phyloP scores from a whole-genome alignment of 768 basidiomycete genomes.

The Hebeloma cylindrosporum region DNA sequence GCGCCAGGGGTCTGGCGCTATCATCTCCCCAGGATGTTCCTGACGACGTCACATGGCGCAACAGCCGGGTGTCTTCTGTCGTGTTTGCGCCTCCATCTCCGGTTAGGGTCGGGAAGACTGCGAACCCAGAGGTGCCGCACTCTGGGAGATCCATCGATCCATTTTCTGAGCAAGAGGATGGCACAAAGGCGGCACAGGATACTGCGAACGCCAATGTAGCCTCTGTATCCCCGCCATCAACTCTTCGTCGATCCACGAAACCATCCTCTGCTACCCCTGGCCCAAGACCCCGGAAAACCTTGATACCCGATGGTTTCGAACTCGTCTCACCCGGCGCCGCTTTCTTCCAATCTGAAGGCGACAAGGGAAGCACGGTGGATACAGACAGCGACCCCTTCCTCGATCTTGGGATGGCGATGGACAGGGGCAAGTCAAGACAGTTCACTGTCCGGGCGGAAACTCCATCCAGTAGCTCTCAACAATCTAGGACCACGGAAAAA shows the following conservation, averaged over 20 bases:
- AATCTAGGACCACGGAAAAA: conserved; percentile 11
- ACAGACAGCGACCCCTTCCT: conserved; percentile 15
- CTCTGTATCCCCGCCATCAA: too few relatives aligned
- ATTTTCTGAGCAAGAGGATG: conserved; percentile 12
- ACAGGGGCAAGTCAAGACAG: conserved; percentile 20
- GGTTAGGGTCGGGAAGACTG: conserved; percentile 6
- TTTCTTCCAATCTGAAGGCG: too few relatives aligned
- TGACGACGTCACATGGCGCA: conserved; percentile 1
- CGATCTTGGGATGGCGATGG: conserved; percentile 17
- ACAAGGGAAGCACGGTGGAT: background rate
- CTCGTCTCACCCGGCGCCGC: background rate
- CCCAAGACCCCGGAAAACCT: too few relatives aligned
- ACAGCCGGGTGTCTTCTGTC: background rate
- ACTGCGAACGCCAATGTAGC: too few relatives aligned
- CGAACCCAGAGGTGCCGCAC: conserved; percentile 1
- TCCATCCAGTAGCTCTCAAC: too few relatives aligned
- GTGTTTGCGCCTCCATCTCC: conserved; percentile 3
- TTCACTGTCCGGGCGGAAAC: too few relatives aligned
- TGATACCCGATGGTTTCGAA: too few relatives aligned
- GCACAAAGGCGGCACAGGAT: conserved; percentile 3
- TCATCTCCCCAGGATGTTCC: background rate
- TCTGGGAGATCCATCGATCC: conserved; percentile 12
- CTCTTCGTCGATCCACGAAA: too few relatives aligned
- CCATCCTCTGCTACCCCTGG: too few relatives aligned
- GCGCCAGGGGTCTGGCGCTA: background rate